phyloP scores from a whole-genome alignment of 495 filamentous ascomycete genomes.

The Penicillium alfredii region DNA sequence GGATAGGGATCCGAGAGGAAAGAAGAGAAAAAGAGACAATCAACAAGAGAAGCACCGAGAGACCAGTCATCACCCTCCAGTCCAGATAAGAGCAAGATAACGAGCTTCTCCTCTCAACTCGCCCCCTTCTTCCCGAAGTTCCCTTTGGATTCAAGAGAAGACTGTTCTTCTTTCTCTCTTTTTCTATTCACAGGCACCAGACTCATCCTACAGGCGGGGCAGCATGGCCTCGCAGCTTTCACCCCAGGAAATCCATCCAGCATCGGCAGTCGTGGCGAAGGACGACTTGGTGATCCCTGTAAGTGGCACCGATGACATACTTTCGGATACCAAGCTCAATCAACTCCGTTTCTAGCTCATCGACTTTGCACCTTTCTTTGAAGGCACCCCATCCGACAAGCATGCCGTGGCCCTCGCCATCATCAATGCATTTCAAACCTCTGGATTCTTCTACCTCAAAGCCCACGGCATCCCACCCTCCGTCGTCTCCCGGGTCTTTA shows the following conservation, averaged over 20 bases:
- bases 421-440: conserved; percentile 71
- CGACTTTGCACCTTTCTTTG: conserved; percentile 72
- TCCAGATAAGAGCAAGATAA: too few relatives aligned
- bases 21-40: too few relatives aligned
- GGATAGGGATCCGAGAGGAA: too few relatives aligned
- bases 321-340: conserved; percentile 4
- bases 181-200: not conserved
- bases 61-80: too few relatives aligned
- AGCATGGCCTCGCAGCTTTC: too few relatives aligned
- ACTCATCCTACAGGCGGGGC: too few relatives aligned
- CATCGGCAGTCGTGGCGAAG: conserved; percentile 52
- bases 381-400: conserved; percentile 56
- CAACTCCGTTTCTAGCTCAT: conserved; percentile 59
- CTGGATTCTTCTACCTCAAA: conserved; percentile 87
- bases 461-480: conserved; percentile 63
- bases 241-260: too few relatives aligned
- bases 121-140: too few relatives aligned
- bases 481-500: conserved; percentile 57
- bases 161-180: not conserved
- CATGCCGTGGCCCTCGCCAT: conserved; percentile 62
- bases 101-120: too few relatives aligned
- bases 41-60: too few relatives aligned
- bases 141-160: too few relatives aligned
- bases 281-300: conserved; percentile 68
- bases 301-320: conserved; percentile 14